Conservation (phyloP, 2,329 filamentous ascomycete species). For the Pyricularia pennisetigena region DNA sequence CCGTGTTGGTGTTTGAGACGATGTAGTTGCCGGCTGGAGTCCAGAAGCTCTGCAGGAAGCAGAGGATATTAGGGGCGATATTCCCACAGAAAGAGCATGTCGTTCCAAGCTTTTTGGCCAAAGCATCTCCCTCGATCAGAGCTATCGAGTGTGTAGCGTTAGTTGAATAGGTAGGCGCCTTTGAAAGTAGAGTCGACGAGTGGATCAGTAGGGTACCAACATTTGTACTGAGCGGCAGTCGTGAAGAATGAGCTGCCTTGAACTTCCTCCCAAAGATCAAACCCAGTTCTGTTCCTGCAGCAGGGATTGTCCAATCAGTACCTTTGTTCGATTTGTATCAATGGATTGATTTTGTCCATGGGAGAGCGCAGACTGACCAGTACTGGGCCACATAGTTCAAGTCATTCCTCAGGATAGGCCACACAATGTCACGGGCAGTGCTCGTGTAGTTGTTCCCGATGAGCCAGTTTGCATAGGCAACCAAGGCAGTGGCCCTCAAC, state of each 20-base stretch:
- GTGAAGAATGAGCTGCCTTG: slow-evolving; percentile 74
- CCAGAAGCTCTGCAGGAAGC: slow-evolving; percentile 71
- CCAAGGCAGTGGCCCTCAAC: slow-evolving; percentile 63
- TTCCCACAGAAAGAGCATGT: slow-evolving; percentile 50
- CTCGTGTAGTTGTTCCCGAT: slow-evolving; percentile 53
- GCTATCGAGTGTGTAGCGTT: slow-evolving; percentile 20
- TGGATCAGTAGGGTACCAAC: slow-evolving; percentile 22
- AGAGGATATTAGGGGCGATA: slow-evolving; percentile 61
- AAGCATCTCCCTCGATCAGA: slow-evolving; percentile 54
- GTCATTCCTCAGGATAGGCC: slow-evolving; percentile 70
- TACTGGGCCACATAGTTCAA: slow-evolving; percentile 66
- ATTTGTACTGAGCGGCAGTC: slow-evolving; percentile 56
- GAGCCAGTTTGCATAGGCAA: slow-evolving; percentile 64
- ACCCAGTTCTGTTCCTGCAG: slow-evolving; percentile 45
- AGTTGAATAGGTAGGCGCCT: no score
- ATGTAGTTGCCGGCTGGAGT: slow-evolving; percentile 47
- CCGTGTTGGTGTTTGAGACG: slow-evolving; percentile 55
- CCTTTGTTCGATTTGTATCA: background rate
- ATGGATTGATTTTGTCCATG: no score
- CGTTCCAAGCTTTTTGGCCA: slow-evolving; percentile 55
- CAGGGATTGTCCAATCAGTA: background rate
- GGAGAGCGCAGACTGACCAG: slow-evolving; percentile 33
- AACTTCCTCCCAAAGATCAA: slow-evolving; percentile 80
- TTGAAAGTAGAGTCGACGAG: background rate
- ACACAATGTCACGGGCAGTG: slow-evolving; percentile 46